Conservation (phyloP, 257 asterid genomes). For the Scutellaria galericulata region DNA sequence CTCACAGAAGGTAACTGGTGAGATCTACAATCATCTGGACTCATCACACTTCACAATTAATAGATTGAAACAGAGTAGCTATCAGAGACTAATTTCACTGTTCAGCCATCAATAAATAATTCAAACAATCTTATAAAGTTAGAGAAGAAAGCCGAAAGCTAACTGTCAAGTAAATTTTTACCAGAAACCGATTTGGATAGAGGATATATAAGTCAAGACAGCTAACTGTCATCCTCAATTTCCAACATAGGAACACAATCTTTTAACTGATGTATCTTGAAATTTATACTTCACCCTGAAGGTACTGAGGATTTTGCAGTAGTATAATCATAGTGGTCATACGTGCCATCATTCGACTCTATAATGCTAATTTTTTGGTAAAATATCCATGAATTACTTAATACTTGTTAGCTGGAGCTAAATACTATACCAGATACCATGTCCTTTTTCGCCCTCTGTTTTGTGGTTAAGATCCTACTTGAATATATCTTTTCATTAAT, state of each 20-base stretch:
- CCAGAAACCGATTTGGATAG: neutral
- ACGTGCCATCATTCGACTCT: neutral
- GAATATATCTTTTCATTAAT: too few relatives aligned
- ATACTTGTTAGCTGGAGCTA: neutral
- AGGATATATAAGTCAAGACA: neutral
- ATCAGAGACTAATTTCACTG: conserved; percentile 18
- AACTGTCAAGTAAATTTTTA: too few relatives aligned
- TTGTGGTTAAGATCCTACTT: too few relatives aligned
- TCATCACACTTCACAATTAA: conserved; percentile 18
- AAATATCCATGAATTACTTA: too few relatives aligned
- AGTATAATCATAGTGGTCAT: neutral
- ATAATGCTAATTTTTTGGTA: neutral
- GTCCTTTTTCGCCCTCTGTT: too few relatives aligned
- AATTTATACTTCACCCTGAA: conserved; percentile 1
- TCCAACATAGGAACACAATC: neutral
- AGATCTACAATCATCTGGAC: conserved; percentile 1
- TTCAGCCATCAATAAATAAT: conserved; percentile 6
- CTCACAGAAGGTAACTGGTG: conserved; percentile 23
- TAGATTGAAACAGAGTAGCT: conserved; percentile 14
- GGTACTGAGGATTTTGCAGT: conserved; percentile 2
- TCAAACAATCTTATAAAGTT: neutral
- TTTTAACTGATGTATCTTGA: neutral
- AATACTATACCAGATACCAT: too few relatives aligned
- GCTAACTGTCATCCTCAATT: neutral
- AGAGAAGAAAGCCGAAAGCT: neutral